phyloP scores from a whole-genome alignment of 306 rosid species.

The Sicyos edulis region DNA sequence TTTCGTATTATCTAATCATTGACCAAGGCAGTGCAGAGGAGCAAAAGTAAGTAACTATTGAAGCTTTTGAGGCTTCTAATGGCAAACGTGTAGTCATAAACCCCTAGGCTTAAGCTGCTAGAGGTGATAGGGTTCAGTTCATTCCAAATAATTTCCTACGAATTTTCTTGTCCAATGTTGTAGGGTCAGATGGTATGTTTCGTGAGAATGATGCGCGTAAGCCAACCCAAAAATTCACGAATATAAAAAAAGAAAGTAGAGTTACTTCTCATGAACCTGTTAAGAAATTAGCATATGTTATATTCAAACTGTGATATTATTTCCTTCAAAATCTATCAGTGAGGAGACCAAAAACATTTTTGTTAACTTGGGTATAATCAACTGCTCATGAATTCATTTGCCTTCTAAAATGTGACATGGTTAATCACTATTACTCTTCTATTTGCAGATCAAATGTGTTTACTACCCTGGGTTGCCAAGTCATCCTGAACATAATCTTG shows the following conservation, averaged over 20 bases:
- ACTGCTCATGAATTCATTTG: neutral
- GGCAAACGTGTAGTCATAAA: neutral
- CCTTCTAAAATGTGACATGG: neutral
- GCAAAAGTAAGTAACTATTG: neutral
- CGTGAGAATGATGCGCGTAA: no score
- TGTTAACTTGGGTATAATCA: neutral
- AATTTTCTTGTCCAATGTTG: no score
- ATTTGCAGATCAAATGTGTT: slow-evolving; percentile 69
- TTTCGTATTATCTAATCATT: neutral
- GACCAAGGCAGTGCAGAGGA: neutral
- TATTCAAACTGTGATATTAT: no score
- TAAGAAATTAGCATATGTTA: no score
- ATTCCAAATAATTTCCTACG: no score
- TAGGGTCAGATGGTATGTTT: no score
- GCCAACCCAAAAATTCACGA: no score
- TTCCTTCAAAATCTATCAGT: neutral
- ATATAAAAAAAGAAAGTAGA: no score
- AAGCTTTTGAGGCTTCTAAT: neutral
- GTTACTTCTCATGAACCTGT: no score
- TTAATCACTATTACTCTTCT: neutral
- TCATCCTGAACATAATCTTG: slow-evolving; percentile 92
- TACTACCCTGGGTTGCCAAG: slow-evolving; percentile 87
- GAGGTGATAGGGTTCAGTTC: no score
- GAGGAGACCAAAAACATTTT: neutral
- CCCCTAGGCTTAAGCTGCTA: neutral